Percentiles rank a stretch among this genome's conserved stretches.
Conservation (phyloP, 495 filamentous ascomycete genomes). For the Cercophora sp. region DNA sequence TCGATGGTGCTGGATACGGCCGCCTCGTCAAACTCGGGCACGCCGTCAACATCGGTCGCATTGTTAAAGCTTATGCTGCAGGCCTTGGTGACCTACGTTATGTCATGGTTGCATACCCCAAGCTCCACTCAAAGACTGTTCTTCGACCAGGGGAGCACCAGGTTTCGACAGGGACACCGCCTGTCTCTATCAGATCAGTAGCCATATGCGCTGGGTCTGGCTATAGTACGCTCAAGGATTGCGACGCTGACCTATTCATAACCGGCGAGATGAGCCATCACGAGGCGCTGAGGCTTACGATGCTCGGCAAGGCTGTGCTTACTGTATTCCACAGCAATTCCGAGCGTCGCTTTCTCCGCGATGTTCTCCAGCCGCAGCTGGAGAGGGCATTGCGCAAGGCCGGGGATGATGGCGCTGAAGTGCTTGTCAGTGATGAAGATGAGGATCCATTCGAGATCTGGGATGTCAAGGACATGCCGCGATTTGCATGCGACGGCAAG, state of each 20-base stretch:
- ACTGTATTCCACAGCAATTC: constrained; percentile 88
- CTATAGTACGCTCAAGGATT: constrained; percentile 63
- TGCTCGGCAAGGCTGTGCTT: constrained; percentile 82
- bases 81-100: constrained; percentile 34
- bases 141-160: constrained; percentile 1
- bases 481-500: too few relatives aligned
- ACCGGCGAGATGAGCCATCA: constrained; percentile 95
- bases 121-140: background rate
- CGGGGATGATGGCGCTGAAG: constrained; percentile 43
- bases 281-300: constrained; percentile 77
- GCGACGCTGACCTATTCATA: constrained; percentile 71
- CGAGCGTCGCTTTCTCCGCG: constrained; percentile 72
- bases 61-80: constrained; percentile 51
- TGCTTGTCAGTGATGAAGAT: constrained; percentile 75
- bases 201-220: constrained; percentile 84
- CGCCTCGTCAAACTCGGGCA: constrained; percentile 61
- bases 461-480: constrained; percentile 26
- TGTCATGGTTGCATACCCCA: constrained; percentile 41
- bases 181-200: constrained; percentile 28
- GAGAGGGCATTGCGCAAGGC: constrained; percentile 49
- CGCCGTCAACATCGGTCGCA: constrained; percentile 53
- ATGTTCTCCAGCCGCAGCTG: constrained; percentile 65
- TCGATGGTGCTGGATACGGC: constrained; percentile 72
- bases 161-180: constrained; percentile 2
- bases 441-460: constrained; percentile 60